Evolutionary conservation across 805 yeast species (phyloP).

Genomic region (Yamadazyma sp.): DNA sequence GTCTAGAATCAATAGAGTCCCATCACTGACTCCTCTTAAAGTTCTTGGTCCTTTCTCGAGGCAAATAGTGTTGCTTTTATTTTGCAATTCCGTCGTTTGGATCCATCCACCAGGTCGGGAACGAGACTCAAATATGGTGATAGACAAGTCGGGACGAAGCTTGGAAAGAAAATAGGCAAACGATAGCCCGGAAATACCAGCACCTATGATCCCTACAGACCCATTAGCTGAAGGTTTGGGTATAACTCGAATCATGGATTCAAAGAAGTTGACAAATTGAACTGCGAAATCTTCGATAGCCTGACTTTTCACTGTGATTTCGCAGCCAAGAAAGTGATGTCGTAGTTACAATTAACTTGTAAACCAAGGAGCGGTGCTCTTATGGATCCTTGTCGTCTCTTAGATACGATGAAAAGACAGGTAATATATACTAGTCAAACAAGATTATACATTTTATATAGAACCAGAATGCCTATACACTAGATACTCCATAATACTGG

Average conservation of each 20-base stretch:
- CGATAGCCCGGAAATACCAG: constrained; percentile 84
- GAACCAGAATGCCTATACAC: too few relatives aligned
- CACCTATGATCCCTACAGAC: constrained; percentile 74
- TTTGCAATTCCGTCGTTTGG: constrained; percentile 43
- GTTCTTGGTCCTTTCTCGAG: constrained; percentile 93
- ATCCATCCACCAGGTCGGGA: constrained; percentile 79
- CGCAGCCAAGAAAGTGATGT: too few relatives aligned
- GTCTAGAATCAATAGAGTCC: constrained; percentile 69
- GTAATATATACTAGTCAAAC: too few relatives aligned
- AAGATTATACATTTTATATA: too few relatives aligned
- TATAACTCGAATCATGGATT: neutral
- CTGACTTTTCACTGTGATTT: too few relatives aligned
- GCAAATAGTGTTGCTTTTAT: constrained; percentile 24
- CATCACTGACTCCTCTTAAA: constrained; percentile 77
- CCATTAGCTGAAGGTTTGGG: constrained; percentile 28
- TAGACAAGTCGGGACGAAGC: constrained; percentile 72
- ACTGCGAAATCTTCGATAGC: constrained; percentile 3
- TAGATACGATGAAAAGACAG: too few relatives aligned
- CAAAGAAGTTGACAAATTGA: neutral
- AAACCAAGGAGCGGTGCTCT: too few relatives aligned
- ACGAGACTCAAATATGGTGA: constrained; percentile 61
- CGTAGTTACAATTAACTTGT: too few relatives aligned
- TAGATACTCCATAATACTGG: too few relatives aligned
- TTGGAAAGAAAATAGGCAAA: constrained; percentile 66
- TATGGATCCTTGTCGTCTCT: too few relatives aligned